Evolutionary conservation across 371 early-diverging fungal genomes (phyloP), one percentile per base, ranked within the genome.

Genomic region (Apophysomyces trapeziformis): DNA sequence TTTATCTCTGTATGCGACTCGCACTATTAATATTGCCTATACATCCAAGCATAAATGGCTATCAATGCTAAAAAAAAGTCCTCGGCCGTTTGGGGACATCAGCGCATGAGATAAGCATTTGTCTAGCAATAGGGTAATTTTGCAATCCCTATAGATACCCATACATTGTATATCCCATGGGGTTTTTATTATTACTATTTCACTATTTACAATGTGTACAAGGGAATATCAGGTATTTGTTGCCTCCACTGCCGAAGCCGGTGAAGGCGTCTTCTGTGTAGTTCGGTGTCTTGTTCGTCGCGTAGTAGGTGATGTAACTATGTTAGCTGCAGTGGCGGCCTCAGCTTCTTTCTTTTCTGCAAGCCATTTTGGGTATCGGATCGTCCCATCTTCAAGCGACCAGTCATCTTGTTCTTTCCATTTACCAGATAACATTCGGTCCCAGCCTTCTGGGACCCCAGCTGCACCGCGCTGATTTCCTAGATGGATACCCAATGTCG

Each of bases 371-470:
- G 62, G 62, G 46, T 50, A 37, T 6, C 58, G 62, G 47, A 57
- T 37, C 7, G 11, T 36, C 35, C 63, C 63, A 38, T 61, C 57
- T 12, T 18, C 54, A 12, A 46, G 45, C 26, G 44, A 16, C 62
- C 47, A 65, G 37, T 65, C 60, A 7, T 38, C 47, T 36, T 59
- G 37, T 7, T 41, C 65, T 26, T 61, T 18, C 32, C n/a, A 4
- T 54, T 68, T 60, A 5, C 68, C 68, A 2, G 16, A 9, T 37
- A 68, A 63, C 18, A 56, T 41, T n/a, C 56, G 63, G 32, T 76
- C 50, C 77, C 77, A 80, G 38, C 69, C 74, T 38, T 76, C 74
- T 2, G 83, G 83, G 4, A 78, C 75, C 18, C 82, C 78, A n/a
- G 64, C 63, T 0, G 79, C 83, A 39, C 73, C 75, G 0, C 63